Conservation (phyloP, 495 filamentous ascomycete genomes). For the Zalerion maritima region DNA sequence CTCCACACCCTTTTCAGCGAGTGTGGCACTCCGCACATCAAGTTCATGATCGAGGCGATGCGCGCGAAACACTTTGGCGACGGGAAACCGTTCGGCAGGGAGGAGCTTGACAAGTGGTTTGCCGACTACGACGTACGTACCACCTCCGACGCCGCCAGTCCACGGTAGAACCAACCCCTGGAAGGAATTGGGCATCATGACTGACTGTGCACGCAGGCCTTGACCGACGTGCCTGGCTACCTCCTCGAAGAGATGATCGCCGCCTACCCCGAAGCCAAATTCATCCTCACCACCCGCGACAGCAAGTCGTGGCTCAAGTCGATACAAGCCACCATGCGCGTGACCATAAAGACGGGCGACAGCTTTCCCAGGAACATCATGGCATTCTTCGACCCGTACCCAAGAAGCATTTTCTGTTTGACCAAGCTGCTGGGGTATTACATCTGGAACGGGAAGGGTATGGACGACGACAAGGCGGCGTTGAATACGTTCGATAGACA, state of each 20-base stretch:
- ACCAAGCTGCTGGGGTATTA: no score
- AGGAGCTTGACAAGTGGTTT: constrained; percentile 12
- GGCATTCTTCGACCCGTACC: constrained; percentile 5
- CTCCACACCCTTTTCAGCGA: constrained; percentile 5
- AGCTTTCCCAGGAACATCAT: constrained; percentile 7
- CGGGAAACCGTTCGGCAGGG: constrained; percentile 10
- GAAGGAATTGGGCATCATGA: constrained; percentile 7
- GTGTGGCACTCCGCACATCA: constrained; percentile 7
- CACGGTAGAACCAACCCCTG: no score
- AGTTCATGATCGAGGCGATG: constrained; percentile 8
- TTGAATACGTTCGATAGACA: no score
- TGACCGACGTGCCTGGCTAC: constrained; percentile 52
- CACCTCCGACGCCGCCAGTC: constrained; percentile 11
- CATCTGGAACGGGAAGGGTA: no score
- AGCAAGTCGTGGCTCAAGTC: constrained; percentile 21
- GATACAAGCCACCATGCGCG: constrained; percentile 5
- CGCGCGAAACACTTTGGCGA: constrained; percentile 6
- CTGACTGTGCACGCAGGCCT: constrained; percentile 25
- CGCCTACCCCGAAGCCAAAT: constrained; percentile 56
- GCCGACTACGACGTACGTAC: constrained; percentile 21
- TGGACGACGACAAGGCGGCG: no score
- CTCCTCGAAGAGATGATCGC: constrained; percentile 55
- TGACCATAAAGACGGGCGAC: constrained; percentile 2
- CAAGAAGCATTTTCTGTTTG: constrained; percentile 5
- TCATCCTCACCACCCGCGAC: constrained; percentile 48